phyloP scores from a whole-genome alignment of 371 early-diverging fungal species.

The Mucor saturninus region DNA sequence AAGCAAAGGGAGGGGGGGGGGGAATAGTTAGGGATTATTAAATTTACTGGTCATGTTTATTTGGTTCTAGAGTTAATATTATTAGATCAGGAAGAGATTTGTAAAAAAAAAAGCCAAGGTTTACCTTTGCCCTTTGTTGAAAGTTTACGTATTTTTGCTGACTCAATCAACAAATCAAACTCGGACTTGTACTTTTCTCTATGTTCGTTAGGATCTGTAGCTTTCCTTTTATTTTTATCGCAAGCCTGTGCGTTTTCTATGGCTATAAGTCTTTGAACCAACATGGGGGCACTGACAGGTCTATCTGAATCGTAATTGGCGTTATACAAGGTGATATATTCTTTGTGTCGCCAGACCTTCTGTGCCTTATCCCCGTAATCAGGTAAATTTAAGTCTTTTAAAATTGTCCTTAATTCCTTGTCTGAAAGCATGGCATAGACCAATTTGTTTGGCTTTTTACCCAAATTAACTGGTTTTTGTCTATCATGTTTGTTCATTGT shows the following conservation, averaged over 20 bases:
- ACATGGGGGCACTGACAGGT: constrained; percentile 19
- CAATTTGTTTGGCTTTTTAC: constrained; percentile 16
- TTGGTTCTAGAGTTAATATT: too few relatives aligned
- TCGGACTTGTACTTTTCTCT: constrained; percentile 5
- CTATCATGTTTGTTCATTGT: neutral
- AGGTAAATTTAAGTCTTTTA: constrained; percentile 15
- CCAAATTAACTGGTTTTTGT: constrained; percentile 4
- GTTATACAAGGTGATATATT: constrained; percentile 28
- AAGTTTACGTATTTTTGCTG: neutral
- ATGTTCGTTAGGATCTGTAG: constrained; percentile 17
- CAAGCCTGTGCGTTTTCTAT: constrained; percentile 10
- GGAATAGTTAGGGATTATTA: neutral
- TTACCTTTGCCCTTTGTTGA: neutral
- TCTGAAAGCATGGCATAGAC: constrained; percentile 20
- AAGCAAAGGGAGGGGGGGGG: too few relatives aligned
- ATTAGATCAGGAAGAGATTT: neutral
- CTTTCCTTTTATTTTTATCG: constrained; percentile 13
- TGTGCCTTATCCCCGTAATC: constrained; percentile 26
- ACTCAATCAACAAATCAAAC: neutral
- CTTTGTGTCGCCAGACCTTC: constrained; percentile 32
- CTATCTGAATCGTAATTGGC: constrained; percentile 28
- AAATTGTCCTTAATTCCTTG: constrained; percentile 11
- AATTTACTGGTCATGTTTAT: neutral
- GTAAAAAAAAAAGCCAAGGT: neutral
- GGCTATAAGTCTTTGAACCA: constrained; percentile 17